Evolutionary conservation across 805 yeast species (phyloP).

Genomic region (Metschnikowia lachancei): DNA sequence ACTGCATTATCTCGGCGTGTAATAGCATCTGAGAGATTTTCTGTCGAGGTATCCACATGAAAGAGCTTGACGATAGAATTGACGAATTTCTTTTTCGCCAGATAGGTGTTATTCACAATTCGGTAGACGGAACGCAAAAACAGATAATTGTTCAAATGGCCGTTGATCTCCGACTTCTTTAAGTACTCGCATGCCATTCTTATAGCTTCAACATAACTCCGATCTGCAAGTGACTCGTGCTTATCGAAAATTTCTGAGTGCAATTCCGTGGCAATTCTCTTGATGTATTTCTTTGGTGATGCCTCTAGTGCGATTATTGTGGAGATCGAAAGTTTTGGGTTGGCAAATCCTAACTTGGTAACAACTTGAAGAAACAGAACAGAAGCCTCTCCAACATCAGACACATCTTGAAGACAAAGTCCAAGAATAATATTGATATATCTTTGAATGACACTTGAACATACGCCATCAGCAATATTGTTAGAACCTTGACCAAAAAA

Average conservation of each 20-base stretch:
- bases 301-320: slow-evolving; percentile 69
- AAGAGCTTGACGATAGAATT: slow-evolving; percentile 23
- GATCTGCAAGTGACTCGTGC: slow-evolving; percentile 69
- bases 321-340: slow-evolving; percentile 68
- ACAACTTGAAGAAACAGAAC: slow-evolving; percentile 54
- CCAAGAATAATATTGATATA: slow-evolving; percentile 50
- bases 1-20: slow-evolving; percentile 23
- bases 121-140: slow-evolving; percentile 43
- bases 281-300: slow-evolving; percentile 44
- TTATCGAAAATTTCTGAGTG: slow-evolving; percentile 58
- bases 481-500: slow-evolving; percentile 54
- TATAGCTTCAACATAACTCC: slow-evolving; percentile 63
- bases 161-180: slow-evolving; percentile 11
- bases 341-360: slow-evolving; percentile 65
- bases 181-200: slow-evolving; percentile 50
- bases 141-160: slow-evolving; percentile 26
- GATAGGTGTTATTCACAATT: slow-evolving; percentile 39
- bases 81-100: slow-evolving; percentile 43
- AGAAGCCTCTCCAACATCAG: slow-evolving; percentile 48
- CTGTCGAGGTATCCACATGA: slow-evolving; percentile 12
- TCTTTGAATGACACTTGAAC: slow-evolving; percentile 68
- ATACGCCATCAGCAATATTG: slow-evolving; percentile 45
- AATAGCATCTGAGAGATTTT: slow-evolving; percentile 12
- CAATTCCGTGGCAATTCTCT: slow-evolving; percentile 48
- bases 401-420: slow-evolving; percentile 47